Evolutionary conservation across 2,329 filamentous ascomycete species (phyloP), one percentile per base, ranked within the genome.

Genomic region (Epichloe hybrida): DNA sequence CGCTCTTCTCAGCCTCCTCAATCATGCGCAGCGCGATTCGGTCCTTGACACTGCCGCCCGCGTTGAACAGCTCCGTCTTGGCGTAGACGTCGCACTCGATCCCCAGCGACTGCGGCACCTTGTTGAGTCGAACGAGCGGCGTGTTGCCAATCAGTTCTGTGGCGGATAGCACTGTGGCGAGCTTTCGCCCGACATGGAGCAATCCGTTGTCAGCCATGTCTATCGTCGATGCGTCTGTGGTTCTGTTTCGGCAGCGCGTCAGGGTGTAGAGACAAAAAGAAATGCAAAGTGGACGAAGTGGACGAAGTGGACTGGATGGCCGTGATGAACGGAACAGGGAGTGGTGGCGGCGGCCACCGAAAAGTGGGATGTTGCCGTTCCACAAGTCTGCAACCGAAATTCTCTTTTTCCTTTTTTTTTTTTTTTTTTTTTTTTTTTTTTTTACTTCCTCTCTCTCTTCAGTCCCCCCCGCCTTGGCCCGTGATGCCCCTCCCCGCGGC

Each of bases 11-110:
- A 13, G 93, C 93, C 67, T 91, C 86, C 70, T 97, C 90, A 55
- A 98, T 86, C 93, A 98, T 98, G 63, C 93, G 86, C 65, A 96
- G 72, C 21, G 93, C 93, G 65, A 98, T 98, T 54, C 90, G 79
- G 70, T 96, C 90, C 70, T 96, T 96, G 63, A 95, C 86, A 64
- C 86, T 93, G 57, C 90, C 90, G 52, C 90, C 90, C 12, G 90
- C 88, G 71, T 94, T 95, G 77, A 95, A 95, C 53, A 89, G 82
- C 70, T 96, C 90, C 52, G 90, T 78, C 70, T 96, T 96, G 55
- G 84, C 90, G 67, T 91, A 95, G 47, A 96, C 84, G 50, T 88
- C 84, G 52, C 86, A 87, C 66, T 93, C 82, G 62, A 98, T 86
- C 49, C 91, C 91, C 20, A 95, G 76, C 49, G 87, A 91, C 65